A percentile compares a stretch with the other conserved stretches of the same genome.
Conservation (phyloP, 2,329 filamentous ascomycete genomes). For the Ophiostoma angusticollis region DNA sequence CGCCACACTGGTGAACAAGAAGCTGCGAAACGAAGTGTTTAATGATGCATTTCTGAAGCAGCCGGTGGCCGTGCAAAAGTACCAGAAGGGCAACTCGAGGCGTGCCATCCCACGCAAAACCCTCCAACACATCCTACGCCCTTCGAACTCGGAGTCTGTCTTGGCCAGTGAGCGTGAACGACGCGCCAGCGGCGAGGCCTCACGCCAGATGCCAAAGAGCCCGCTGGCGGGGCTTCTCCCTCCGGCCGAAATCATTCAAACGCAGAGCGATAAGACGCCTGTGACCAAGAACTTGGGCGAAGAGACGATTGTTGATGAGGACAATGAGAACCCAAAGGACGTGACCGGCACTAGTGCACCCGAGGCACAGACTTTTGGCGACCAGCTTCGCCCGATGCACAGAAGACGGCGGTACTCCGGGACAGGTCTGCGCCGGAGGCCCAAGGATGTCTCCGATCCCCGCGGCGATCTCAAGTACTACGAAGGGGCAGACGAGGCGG, state of each 20-base stretch:
- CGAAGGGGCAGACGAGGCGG: conserved; percentile 76
- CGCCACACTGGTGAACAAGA: conserved; percentile 80
- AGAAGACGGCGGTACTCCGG: conserved; percentile 68
- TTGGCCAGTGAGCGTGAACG: conserved; percentile 15
- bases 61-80: conserved; percentile 66
- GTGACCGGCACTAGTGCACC: conserved; percentile 53
- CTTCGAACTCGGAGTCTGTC: conserved; percentile 32
- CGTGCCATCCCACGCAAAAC: conserved; percentile 47
- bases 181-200: not conserved
- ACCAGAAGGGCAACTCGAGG: conserved; percentile 53
- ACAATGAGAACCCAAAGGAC: conserved; percentile 34
- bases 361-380: conserved; percentile 42
- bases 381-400: conserved; percentile 28
- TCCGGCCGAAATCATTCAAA: conserved; percentile 4
- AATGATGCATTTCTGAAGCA: conserved; percentile 83
- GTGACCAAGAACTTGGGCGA: not conserved
- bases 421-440: conserved; percentile 63
- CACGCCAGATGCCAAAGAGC: not conserved
- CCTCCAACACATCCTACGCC: conserved; percentile 31
- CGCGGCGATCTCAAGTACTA: conserved; percentile 79
- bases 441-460: conserved; percentile 55
- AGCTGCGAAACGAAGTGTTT: conserved; percentile 79
- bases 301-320: conserved; percentile 16
- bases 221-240: not conserved
- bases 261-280: conserved; percentile 9